These are phyloP conservation scores for Pezicula rhizophila DNA, from an alignment of 2,329 filamentous ascomycete genomes.

Conservation along the genomic window DNA sequence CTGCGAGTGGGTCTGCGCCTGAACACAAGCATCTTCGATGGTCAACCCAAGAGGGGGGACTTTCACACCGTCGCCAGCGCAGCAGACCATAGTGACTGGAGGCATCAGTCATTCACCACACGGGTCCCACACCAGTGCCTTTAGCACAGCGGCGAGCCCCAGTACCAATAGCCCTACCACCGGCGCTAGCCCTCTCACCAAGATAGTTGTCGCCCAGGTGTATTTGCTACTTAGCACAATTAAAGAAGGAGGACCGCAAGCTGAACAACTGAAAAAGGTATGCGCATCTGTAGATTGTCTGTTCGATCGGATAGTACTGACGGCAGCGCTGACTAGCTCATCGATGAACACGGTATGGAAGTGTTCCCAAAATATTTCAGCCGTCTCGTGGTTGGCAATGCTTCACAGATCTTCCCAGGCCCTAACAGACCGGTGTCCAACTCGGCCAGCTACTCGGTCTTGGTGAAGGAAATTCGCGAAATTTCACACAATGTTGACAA, in stretches of 20 bases:
- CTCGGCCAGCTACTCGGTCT: constrained; percentile 75
- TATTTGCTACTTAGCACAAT: constrained; percentile 90
- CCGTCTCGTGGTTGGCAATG: constrained; percentile 86
- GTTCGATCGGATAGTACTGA: constrained; percentile 6
- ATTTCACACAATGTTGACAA: constrained; percentile 75
- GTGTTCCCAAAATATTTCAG: constrained; percentile 94
- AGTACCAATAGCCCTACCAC: constrained; percentile 32
- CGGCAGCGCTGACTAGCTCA: constrained; percentile 51
- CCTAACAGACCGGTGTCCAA: constrained; percentile 67
- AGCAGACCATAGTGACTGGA: constrained; percentile 29
- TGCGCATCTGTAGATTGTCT: constrained; percentile 22
- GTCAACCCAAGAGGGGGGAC: constrained; percentile 30
- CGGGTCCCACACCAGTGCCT: constrained; percentile 40
- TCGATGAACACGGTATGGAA: constrained; percentile 99
- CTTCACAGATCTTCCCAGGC: constrained; percentile 81
- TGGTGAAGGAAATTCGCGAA: constrained; percentile 81
- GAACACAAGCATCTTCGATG: constrained; percentile 29
- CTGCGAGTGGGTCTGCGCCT: constrained; percentile 28
- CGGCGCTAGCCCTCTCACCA: constrained; percentile 63
- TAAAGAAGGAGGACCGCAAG: constrained; percentile 89
- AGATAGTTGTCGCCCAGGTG: constrained; percentile 92
- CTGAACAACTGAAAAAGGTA: constrained; percentile 88
- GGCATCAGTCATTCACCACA: constrained; percentile 28
- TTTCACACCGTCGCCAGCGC: constrained; percentile 30
- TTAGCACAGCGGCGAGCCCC: constrained; percentile 29